Percentiles rank a stretch among this genome's conserved stretches.
phyloP scores from a whole-genome alignment of 495 filamentous ascomycete species.

The Penicillium maclennaniae region DNA sequence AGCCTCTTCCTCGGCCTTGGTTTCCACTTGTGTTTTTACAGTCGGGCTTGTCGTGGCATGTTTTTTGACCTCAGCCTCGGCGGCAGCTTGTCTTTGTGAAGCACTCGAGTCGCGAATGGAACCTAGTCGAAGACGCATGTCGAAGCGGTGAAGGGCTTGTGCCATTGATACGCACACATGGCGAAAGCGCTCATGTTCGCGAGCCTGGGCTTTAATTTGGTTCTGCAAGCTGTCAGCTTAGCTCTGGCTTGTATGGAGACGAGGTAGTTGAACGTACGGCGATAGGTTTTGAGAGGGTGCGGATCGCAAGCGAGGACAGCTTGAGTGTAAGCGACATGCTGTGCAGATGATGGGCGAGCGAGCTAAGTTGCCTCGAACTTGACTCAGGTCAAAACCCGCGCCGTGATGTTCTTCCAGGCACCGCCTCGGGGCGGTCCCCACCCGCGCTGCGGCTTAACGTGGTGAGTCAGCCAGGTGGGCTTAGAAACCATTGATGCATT shows the following conservation, averaged over 20 bases:
- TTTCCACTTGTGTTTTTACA: slow-evolving; percentile 73
- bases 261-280: slow-evolving; percentile 47
- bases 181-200: slow-evolving; percentile 90
- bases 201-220: slow-evolving; percentile 88
- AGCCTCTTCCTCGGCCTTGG: slow-evolving; percentile 57
- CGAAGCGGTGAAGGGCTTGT: slow-evolving; percentile 82
- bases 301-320: slow-evolving; percentile 61
- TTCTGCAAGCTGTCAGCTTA: slow-evolving; percentile 60
- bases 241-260: slow-evolving; percentile 31
- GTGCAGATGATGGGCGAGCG: neutral
- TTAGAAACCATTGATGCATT: no score
- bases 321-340: slow-evolving; percentile 61
- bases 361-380: slow-evolving; percentile 8
- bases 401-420: slow-evolving; percentile 9
- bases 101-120: slow-evolving; percentile 73
- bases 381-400: slow-evolving; percentile 5
- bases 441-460: neutral
- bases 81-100: slow-evolving; percentile 47
- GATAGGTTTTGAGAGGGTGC: slow-evolving; percentile 70
- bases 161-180: slow-evolving; percentile 68
- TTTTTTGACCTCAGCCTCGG: slow-evolving; percentile 46
- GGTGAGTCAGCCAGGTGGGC: slow-evolving; percentile 6
- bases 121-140: slow-evolving; percentile 88
- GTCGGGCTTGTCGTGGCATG: slow-evolving; percentile 71
- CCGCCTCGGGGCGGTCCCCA: neutral